Percentiles rank a stretch among this genome's conserved stretches.
phyloP scores from a whole-genome alignment of 73 alveolate genomes.

The Stentor roeselii region DNA sequence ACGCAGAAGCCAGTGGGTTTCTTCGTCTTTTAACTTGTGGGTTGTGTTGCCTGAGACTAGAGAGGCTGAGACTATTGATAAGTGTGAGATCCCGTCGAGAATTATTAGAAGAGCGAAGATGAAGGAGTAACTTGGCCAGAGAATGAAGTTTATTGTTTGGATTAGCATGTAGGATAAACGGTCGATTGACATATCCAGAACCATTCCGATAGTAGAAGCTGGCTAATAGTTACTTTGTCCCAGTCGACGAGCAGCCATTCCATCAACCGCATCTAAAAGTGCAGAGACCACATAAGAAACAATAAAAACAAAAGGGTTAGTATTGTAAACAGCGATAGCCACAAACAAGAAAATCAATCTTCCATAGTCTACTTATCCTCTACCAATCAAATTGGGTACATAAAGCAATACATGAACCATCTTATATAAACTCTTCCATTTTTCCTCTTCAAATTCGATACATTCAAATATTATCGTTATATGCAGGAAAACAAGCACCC shows the following conservation, averaged over 20 bases:
- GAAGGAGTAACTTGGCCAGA: neutral
- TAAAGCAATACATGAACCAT: neutral
- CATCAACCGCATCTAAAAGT: slow-evolving; percentile 11
- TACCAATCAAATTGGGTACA: neutral
- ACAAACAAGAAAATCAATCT: neutral
- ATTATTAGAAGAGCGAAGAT: neutral
- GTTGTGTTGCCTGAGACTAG: neutral
- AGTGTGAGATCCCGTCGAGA: neutral
- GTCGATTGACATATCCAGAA: slow-evolving; percentile 15
- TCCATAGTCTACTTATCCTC: neutral
- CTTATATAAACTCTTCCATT: too few relatives aligned
- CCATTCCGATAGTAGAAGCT: slow-evolving; percentile 19
- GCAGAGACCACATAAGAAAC: slow-evolving; percentile 25
- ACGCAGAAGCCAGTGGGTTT: slow-evolving; percentile 16
- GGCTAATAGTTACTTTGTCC: neutral
- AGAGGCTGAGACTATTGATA: neutral
- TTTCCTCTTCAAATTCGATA: too few relatives aligned
- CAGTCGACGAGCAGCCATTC: slow-evolving; percentile 16
- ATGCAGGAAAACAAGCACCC: too few relatives aligned
- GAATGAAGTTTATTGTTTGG: neutral
- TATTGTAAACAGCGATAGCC: neutral
- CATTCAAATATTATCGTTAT: too few relatives aligned
- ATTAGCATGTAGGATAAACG: neutral
- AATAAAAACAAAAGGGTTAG: slow-evolving; percentile 15
- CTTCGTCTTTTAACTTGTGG: neutral